Conservation (phyloP, 108 stramenopile genomes). For the Cyclotella atomus region DNA sequence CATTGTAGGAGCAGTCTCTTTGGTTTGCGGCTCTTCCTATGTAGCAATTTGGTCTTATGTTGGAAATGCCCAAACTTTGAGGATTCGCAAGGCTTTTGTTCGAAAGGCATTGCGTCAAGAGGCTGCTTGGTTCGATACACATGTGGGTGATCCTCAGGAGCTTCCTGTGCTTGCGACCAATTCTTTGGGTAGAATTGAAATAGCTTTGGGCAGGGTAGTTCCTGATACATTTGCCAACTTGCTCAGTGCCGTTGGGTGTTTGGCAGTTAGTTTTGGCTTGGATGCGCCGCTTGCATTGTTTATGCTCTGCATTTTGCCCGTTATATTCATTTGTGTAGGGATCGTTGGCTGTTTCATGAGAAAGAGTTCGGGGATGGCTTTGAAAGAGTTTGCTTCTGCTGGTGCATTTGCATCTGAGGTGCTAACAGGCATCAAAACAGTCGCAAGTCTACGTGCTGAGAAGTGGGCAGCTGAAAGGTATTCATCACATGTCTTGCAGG, state of each 20-base stretch:
- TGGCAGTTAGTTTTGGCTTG: slow-evolving; percentile 44
- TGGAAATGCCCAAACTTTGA: slow-evolving; percentile 55
- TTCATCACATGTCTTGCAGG: slow-evolving; percentile 25
- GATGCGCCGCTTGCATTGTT: slow-evolving; percentile 47
- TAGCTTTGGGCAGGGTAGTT: slow-evolving; percentile 37
- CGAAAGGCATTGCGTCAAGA: slow-evolving; percentile 57
- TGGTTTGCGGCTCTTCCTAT: slow-evolving; percentile 45
- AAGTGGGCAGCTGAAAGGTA: slow-evolving; percentile 38
- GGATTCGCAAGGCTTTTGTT: slow-evolving; percentile 60
- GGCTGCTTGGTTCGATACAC: slow-evolving; percentile 52
- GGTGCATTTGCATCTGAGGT: slow-evolving; percentile 48
- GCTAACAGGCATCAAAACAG: slow-evolving; percentile 50
- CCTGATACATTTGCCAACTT: slow-evolving; percentile 49
- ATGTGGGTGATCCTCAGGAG: slow-evolving; percentile 43
- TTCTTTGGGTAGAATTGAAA: slow-evolving; percentile 31
- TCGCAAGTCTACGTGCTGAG: slow-evolving; percentile 45
- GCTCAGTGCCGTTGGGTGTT: slow-evolving; percentile 39
- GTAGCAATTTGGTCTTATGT: slow-evolving; percentile 62
- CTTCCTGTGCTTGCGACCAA: slow-evolving; percentile 42
- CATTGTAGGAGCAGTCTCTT: slow-evolving; percentile 49
- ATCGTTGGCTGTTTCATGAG: slow-evolving; percentile 50
- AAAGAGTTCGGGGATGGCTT: slow-evolving; percentile 22
- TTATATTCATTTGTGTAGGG: slow-evolving; percentile 38
- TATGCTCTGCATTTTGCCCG: slow-evolving; percentile 46
- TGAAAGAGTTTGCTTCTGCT: slow-evolving; percentile 8